Evolutionary conservation across 2,329 filamentous ascomycete species (phyloP).

Genomic region (Paraconiothyrium sp.): DNA sequence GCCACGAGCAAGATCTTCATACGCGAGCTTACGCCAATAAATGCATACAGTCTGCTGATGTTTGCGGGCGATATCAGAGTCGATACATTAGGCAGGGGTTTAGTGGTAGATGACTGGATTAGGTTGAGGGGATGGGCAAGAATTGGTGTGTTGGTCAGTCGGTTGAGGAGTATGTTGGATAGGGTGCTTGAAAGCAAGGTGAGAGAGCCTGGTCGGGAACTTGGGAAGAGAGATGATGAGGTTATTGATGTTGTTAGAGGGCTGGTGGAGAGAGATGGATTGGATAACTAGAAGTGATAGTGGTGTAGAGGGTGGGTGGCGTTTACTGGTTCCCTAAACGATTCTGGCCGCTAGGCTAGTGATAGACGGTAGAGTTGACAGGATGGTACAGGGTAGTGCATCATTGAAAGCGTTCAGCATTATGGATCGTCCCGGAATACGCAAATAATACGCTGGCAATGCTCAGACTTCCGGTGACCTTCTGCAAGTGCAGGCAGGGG

Average conservation of each 20-base stretch:
- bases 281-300: constrained; percentile 63
- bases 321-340: not conserved
- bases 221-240: constrained; percentile 59
- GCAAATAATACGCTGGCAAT: not conserved
- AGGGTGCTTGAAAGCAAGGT: constrained; percentile 82
- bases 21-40: constrained; percentile 90
- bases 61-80: constrained; percentile 87
- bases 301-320: not conserved
- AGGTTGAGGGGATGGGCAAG: constrained; percentile 88
- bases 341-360: not conserved
- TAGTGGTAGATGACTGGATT: constrained; percentile 93
- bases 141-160: constrained; percentile 87
- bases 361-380: not conserved
- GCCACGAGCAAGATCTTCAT: constrained; percentile 92
- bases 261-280: constrained; percentile 88
- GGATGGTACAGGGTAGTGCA: not conserved
- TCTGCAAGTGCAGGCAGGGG: not conserved
- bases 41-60: constrained; percentile 85
- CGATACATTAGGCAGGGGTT: constrained; percentile 85
- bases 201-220: constrained; percentile 73
- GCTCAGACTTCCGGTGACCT: not conserved
- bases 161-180: constrained; percentile 87
- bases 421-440: not conserved
- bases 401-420: not conserved
- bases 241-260: constrained; percentile 81